Evolutionary conservation across 2,329 filamentous ascomycete genomes (phyloP).

Genomic region (Penicillium palitans): DNA sequence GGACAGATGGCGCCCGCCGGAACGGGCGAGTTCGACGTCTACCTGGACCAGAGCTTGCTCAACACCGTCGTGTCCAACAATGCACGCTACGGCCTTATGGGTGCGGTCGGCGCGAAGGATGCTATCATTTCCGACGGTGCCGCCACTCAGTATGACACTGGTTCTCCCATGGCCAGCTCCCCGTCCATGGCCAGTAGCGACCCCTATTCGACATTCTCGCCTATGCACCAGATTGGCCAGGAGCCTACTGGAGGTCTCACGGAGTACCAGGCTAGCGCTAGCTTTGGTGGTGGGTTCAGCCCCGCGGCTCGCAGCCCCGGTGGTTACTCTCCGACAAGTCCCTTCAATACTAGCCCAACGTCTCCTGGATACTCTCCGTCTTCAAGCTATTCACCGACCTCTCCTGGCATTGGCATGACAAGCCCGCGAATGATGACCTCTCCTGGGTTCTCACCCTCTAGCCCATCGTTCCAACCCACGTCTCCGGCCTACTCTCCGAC

Average conservation of each 20-base stretch:
- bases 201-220: constrained; percentile 66
- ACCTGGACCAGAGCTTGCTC: constrained; percentile 91
- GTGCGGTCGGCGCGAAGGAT: constrained; percentile 74
- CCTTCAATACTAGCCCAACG: constrained; percentile 70
- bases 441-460: constrained; percentile 56
- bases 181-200: constrained; percentile 63
- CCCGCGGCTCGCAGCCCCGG: constrained; percentile 67
- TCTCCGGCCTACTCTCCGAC: constrained; percentile 73
- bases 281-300: constrained; percentile 59
- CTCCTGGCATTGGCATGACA: constrained; percentile 62
- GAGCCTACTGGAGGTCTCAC: constrained; percentile 60
- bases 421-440: constrained; percentile 59
- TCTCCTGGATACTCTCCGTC: constrained; percentile 67
- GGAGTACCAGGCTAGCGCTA: constrained; percentile 62
- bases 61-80: constrained; percentile 94
- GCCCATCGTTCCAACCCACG: constrained; percentile 55
- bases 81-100: constrained; percentile 78
- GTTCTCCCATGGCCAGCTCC: constrained; percentile 63
- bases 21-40: constrained; percentile 92
- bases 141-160: constrained; percentile 86
- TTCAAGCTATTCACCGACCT: constrained; percentile 71
- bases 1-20: constrained; percentile 96
- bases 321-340: constrained; percentile 67
- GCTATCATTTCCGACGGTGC: constrained; percentile 73
- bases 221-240: constrained; percentile 69